These are phyloP conservation scores for Fusarium burgessii DNA, from an alignment of 2,329 filamentous ascomycete species.

Conservation along the genomic window DNA sequence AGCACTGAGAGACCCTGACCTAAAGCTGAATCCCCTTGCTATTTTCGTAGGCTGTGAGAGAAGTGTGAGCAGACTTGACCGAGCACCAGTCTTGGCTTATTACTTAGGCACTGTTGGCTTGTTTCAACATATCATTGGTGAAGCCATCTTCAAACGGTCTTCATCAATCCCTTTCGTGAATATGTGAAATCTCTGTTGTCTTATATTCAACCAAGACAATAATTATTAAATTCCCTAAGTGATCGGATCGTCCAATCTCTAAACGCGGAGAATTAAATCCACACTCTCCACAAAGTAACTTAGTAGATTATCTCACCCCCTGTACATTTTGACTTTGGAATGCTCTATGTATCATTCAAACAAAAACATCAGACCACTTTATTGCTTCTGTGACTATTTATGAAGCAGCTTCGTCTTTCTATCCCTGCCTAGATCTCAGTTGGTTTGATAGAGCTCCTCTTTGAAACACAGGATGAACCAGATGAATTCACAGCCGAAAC, in stretches of 20 bases:
- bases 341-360: slow-evolving; percentile 7
- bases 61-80: slow-evolving; percentile 29
- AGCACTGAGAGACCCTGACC: slow-evolving; percentile 1
- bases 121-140: neutral
- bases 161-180: neutral
- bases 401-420: slow-evolving; percentile 3
- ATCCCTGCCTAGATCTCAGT: slow-evolving; percentile 5
- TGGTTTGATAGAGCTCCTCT: neutral
- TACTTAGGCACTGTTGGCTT: neutral
- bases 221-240: neutral
- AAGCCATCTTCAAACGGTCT: neutral
- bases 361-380: slow-evolving; percentile 25
- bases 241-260: slow-evolving; percentile 4
- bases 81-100: slow-evolving; percentile 27
- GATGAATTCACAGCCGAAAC: slow-evolving; percentile 9
- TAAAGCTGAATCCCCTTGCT: slow-evolving; percentile 15
- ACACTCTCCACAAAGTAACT: neutral
- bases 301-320: neutral
- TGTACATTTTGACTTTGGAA: slow-evolving; percentile 12
- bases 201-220: neutral
- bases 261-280: slow-evolving; percentile 23
- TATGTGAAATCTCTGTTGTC: neutral
- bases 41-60: slow-evolving; percentile 8
- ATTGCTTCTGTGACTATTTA: slow-evolving; percentile 13
- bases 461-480: slow-evolving; percentile 27